These are phyloP conservation scores for Mycena vitilis DNA, from an alignment of 768 basidiomycete species.

Conservation along the genomic window DNA sequence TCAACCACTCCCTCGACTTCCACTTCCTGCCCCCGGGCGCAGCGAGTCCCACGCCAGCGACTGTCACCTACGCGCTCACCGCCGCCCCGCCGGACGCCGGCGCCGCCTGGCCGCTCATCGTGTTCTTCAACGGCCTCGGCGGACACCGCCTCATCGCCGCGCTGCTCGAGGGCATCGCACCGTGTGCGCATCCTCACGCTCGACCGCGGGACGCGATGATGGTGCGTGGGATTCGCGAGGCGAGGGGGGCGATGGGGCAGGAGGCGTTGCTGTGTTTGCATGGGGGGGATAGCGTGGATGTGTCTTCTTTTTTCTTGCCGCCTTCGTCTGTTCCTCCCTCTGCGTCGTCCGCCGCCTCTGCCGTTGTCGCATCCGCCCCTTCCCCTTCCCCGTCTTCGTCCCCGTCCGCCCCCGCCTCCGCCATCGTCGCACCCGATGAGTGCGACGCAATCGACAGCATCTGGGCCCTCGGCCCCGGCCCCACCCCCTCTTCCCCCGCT, in stretches of 20 bases:
- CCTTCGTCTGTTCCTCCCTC: too few relatives aligned
- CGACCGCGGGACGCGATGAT: constrained; percentile 15
- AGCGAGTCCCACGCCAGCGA: constrained; percentile 1
- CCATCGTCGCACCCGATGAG: too few relatives aligned
- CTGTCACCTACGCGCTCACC: constrained; percentile 24
- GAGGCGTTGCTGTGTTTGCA: constrained; percentile 26
- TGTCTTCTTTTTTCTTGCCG: too few relatives aligned
- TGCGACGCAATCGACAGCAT: too few relatives aligned
- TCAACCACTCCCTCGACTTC: constrained; percentile 31
- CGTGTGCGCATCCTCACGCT: constrained; percentile 28
- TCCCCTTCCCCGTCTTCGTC: too few relatives aligned
- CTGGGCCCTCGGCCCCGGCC: too few relatives aligned
- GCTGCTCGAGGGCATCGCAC: constrained; percentile 34
- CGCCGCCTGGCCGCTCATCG: constrained; percentile 32
- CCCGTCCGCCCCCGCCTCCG: too few relatives aligned
- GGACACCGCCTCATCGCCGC: constrained; percentile 33
- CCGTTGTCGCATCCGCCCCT: too few relatives aligned
- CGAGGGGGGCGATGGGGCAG: constrained; percentile 30
- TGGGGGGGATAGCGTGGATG: too few relatives aligned
- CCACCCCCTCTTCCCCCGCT: too few relatives aligned
- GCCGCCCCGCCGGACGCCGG: constrained; percentile 7
- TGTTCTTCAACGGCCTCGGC: constrained; percentile 37
- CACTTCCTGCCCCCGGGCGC: constrained; percentile 16
- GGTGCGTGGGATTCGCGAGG: constrained; percentile 19
- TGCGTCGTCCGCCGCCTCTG: too few relatives aligned